Conservation (phyloP, 495 filamentous ascomycete genomes). For the Xylaria telfairii region DNA sequence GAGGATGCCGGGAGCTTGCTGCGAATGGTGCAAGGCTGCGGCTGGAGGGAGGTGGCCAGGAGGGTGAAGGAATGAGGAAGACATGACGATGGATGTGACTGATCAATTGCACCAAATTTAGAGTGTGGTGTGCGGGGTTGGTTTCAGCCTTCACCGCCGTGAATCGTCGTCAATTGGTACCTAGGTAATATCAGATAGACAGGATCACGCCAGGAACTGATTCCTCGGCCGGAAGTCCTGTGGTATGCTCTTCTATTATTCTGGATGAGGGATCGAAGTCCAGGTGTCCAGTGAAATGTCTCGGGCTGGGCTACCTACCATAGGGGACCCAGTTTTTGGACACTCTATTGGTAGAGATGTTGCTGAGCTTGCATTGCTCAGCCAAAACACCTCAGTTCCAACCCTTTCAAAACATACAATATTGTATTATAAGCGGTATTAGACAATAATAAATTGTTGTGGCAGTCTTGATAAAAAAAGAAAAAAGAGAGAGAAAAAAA, state of each 20-base stretch:
- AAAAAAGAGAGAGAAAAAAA: no score
- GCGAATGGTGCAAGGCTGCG: constrained; percentile 71
- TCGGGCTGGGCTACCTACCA: not conserved
- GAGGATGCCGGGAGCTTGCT: constrained; percentile 76
- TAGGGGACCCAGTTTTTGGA: no score
- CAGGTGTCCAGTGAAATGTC: not conserved
- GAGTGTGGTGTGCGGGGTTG: not conserved
- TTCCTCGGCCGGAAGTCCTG: not conserved
- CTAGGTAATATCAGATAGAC: not conserved
- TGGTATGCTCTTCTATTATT: not conserved
- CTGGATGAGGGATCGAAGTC: not conserved
- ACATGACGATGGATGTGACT: constrained; percentile 42
- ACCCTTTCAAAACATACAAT: no score
- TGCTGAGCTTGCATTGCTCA: no score
- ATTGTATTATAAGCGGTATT: no score
- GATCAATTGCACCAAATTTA: constrained; percentile 6
- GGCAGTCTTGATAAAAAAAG: no score
- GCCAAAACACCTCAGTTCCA: no score
- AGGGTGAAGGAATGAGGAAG: constrained; percentile 56
- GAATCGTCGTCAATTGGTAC: not conserved
- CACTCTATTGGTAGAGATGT: no score
- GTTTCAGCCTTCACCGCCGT: no score
- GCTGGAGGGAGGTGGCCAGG: constrained; percentile 55
- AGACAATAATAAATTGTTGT: no score
- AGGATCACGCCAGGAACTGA: not conserved